Evolutionary conservation across 805 yeast species (phyloP).

Genomic region (Henningerozyma blattae): DNA sequence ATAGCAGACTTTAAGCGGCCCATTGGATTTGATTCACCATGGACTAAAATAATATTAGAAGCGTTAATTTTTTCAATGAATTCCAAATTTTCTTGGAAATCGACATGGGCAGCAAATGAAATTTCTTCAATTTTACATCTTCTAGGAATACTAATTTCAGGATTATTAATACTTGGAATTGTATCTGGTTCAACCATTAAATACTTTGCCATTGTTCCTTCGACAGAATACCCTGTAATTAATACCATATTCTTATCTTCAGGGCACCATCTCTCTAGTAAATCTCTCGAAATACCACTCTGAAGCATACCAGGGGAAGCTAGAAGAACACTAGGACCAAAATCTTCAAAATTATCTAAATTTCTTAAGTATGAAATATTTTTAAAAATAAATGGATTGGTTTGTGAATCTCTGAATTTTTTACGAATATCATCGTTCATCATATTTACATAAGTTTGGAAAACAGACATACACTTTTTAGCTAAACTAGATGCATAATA

Average conservation of each 20-base stretch:
- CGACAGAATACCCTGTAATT: slow-evolving; percentile 94
- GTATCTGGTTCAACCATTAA: slow-evolving; percentile 79
- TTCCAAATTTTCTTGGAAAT: slow-evolving; percentile 82
- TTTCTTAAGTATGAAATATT: slow-evolving; percentile 69
- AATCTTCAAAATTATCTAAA: slow-evolving; percentile 77
- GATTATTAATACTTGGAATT: slow-evolving; percentile 74
- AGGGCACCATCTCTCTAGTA: slow-evolving; percentile 95
- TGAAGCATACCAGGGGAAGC: slow-evolving; percentile 99
- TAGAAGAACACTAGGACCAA: slow-evolving; percentile 90
- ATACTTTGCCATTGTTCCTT: slow-evolving; percentile 94
- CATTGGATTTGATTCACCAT: slow-evolving; percentile 98
- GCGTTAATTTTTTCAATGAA: slow-evolving; percentile 87
- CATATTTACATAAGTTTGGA: slow-evolving; percentile 91
- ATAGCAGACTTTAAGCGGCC: slow-evolving; percentile 91
- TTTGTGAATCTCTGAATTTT: slow-evolving; percentile 60
- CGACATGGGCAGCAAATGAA: slow-evolving; percentile 99
- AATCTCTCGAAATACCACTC: slow-evolving; percentile 84
- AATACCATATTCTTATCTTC: slow-evolving; percentile 82
- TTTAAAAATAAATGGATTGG: slow-evolving; percentile 86
- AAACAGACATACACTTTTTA: slow-evolving; percentile 92
- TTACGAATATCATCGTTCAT: slow-evolving; percentile 87
- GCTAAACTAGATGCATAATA: slow-evolving; percentile 92
- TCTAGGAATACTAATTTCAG: slow-evolving; percentile 78
- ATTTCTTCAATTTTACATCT: slow-evolving; percentile 82
- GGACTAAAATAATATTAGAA: slow-evolving; percentile 76